Evolutionary conservation across 1,139 yeast genomes (phyloP), one percentile per base, ranked within the genome.

Genomic region (Hansenula anomala): DNA sequence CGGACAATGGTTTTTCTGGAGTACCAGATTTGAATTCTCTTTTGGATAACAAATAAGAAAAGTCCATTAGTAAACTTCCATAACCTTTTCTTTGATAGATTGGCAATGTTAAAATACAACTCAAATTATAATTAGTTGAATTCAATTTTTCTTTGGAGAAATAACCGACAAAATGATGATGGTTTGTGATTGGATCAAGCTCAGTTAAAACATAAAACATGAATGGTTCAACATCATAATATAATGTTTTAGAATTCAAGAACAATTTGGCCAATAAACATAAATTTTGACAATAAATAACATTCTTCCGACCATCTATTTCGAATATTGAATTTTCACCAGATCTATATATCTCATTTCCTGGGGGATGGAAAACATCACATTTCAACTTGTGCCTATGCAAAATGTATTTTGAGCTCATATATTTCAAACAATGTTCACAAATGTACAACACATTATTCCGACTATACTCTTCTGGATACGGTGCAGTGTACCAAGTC

Each of bases 141-240:
- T 78, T 83, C 42, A 81, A 65, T 55, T 89, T 88, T 52, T 89
- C 97, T 52, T 90, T 92, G 22, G 96, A 86, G 55, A 92, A 92
- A 60, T 92, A 92, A 0, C 98, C 98, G 27, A 89, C 94, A 61
- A 90, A 81, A 57, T 84, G 89, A 56, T 84, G 84, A 22, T 75
- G 76, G 44, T 67, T 66, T 3, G 54, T 48, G 3, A 52, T 46
- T 10, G 66, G 68, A 51, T 82, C 90, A 24, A 75, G 67, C 51
- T 83, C 94, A 1, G 92, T 85, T 39, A 92, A 64, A 2, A 89
- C 78, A 60, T 92, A 92, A 56, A 92, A 92, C 56, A 86, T 73
- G 53, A 92, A 92, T 1, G 97, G 97, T 55, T 90, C 97, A 29
- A 92, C 97, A 55, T 90, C 97, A 57, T 89, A 89, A 56, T 89